Conservation (phyloP, 805 yeast genomes). For the Clavispora vitiphila region DNA sequence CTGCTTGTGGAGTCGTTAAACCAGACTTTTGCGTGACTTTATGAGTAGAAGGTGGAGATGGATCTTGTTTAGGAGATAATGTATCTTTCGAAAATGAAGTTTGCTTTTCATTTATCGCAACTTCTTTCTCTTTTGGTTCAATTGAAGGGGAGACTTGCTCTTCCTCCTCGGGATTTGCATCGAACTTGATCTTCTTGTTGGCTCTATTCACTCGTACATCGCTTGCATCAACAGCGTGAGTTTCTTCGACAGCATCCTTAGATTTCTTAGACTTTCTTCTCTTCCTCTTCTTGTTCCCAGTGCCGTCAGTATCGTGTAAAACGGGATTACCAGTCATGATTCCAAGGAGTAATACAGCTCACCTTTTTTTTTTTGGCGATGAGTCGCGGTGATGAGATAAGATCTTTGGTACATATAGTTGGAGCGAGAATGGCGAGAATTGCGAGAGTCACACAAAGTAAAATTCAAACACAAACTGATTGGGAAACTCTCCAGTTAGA, state of each 20-base stretch:
- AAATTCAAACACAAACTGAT: too few species aligned
- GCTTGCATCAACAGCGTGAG: slow-evolving; percentile 2
- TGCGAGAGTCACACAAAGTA: too few species aligned
- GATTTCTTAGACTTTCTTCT: slow-evolving; percentile 16
- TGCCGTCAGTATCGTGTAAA: not conserved
- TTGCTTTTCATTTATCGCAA: not conserved
- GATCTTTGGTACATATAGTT: too few species aligned
- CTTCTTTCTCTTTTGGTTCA: not conserved
- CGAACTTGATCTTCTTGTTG: slow-evolving; percentile 24
- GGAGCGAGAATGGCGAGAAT: too few species aligned
- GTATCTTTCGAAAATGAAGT: not conserved
- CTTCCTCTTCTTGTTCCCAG: slow-evolving; percentile 12
- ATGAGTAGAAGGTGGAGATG: too few species aligned
- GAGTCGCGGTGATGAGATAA: not conserved
- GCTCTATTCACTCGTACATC: slow-evolving; percentile 13
- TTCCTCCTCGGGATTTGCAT: slow-evolving; percentile 8
- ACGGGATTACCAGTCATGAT: not conserved
- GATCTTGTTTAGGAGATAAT: not conserved
- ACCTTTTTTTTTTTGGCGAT: not conserved
- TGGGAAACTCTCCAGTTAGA: too few species aligned
- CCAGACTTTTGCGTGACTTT: too few species aligned
- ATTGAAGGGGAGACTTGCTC: not conserved
- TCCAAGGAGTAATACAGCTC: not conserved
- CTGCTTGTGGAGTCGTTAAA: too few species aligned
- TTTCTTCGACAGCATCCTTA: slow-evolving; percentile 12